phyloP scores from a whole-genome alignment of 768 basidiomycete species.

The Coprinellus aureogranulatus region DNA sequence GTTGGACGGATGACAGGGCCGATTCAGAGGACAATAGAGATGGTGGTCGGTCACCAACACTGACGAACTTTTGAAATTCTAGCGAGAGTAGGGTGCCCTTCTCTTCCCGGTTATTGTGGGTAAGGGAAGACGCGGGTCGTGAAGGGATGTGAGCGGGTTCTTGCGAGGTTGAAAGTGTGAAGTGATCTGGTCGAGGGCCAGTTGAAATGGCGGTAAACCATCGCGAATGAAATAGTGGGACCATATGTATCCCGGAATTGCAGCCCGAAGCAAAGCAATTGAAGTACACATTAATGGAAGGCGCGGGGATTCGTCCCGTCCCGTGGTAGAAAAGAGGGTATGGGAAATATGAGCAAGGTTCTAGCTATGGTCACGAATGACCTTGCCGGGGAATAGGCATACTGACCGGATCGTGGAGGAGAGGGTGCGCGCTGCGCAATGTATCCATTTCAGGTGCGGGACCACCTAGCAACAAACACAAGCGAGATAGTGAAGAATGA shows the following conservation, averaged over 20 bases:
- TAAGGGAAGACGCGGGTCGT: too few relatives aligned
- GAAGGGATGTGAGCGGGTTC: too few relatives aligned
- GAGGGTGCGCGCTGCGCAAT: constrained; percentile 18
- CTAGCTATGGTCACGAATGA: neutral
- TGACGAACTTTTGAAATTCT: too few relatives aligned
- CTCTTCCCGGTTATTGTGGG: too few relatives aligned
- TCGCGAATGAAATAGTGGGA: neutral
- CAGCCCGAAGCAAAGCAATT: neutral
- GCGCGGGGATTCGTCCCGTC: neutral
- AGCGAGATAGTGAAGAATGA: constrained; percentile 16
- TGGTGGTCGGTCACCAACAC: too few relatives aligned
- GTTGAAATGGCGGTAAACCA: neutral
- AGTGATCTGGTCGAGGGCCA: neutral
- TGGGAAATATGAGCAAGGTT: neutral
- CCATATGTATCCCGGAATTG: neutral
- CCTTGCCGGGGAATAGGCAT: neutral
- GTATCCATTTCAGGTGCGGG: constrained; percentile 12
- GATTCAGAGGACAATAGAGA: neutral
- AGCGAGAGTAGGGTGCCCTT: too few relatives aligned
- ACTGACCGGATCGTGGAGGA: neutral
- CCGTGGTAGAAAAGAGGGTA: neutral
- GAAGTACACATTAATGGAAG: neutral
- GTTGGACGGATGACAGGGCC: neutral
- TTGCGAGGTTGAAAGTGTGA: too few relatives aligned
- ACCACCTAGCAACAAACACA: constrained; percentile 11